Base-by-base conservation (phyloP, 1,139 yeast genomes). In the Pichia sp. region DNA sequence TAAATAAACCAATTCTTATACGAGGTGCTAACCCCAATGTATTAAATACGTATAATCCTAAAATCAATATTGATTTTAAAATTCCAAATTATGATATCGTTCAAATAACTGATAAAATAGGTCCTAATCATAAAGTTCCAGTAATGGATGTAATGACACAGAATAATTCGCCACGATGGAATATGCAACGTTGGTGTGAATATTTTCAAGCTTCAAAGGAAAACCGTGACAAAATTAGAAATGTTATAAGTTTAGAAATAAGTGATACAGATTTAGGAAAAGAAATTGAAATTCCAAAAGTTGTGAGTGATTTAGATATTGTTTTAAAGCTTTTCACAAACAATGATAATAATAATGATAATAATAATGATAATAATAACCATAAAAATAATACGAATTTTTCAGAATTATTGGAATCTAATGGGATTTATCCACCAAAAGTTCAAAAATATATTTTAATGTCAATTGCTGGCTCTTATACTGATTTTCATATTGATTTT, bases 141-240 rank as follows among this genome's bases (percentile, higher is more conserved):
- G 96, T 89, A 1, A 86, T 87, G 94, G 96, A 89, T 61, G 96
- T 88, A 5, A 73, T 86, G 26, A 83, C 95, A 0, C 97, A 89
- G 58, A 85, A 83, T 51, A 75, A 79, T 25, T 59, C 66, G 5
- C 78, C 80, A 0, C 76, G 78, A 5, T 89, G 96, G 96, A 74
- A 76, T 34, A 67, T 88, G 72, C 75, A 75, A 1, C 73, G 72
- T 53, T 89, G 96, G 96, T 69, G 81, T 47, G 83, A 84, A 39
- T 88, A 88, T 65, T 87, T 80, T 64, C 73, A 76, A 40, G 63
- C 71, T 3, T 66, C 66, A 1, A 64, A 67, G 2, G 56, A 56
- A 0, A 70, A 71, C 33, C 69, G 94, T 42, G 90, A 83, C 56
- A 67, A 89, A 38, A 79, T 86, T 27, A 68, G 86, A 39, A 89